phyloP scores from a whole-genome alignment of 1,139 yeast genomes.

The Candida dubliniensis region DNA sequence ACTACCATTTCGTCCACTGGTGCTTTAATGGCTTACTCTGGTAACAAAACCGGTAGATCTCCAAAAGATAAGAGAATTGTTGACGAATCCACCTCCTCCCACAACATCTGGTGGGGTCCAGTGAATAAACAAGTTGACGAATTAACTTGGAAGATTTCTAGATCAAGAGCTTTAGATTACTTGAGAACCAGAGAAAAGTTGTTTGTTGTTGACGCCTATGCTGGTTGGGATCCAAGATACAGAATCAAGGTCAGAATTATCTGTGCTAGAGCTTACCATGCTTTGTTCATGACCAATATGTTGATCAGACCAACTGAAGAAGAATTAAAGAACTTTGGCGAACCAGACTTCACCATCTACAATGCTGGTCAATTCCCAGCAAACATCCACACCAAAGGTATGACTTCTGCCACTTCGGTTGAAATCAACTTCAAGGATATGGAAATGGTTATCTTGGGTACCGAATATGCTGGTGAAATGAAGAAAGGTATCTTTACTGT shows the following conservation, averaged over 20 bases:
- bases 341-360: slow-evolving; percentile 98
- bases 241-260: slow-evolving; percentile 95
- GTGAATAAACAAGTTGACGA: slow-evolving; percentile 95
- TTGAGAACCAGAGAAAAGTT: slow-evolving; percentile 93
- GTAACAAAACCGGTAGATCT: slow-evolving; percentile 95
- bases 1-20: slow-evolving; percentile 94
- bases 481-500: slow-evolving; percentile 99
- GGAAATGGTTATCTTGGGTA: slow-evolving; percentile 99
- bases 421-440: slow-evolving; percentile 95
- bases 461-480: slow-evolving; percentile 99
- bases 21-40: slow-evolving; percentile 94
- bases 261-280: slow-evolving; percentile 98
- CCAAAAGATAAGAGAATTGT: slow-evolving; percentile 98
- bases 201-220: slow-evolving; percentile 93
- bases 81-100: slow-evolving; percentile 82
- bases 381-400: slow-evolving; percentile 92
- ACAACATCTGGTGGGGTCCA: slow-evolving; percentile 99
- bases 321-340: slow-evolving; percentile 87
- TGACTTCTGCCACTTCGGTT: slow-evolving; percentile 95
- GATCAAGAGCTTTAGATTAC: slow-evolving; percentile 96
- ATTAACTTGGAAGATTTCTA: slow-evolving; percentile 92
- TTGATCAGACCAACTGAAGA: slow-evolving; percentile 91
- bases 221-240: slow-evolving; percentile 99
- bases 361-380: slow-evolving; percentile 99
- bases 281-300: slow-evolving; percentile 97